phyloP scores from a whole-genome alignment of 768 basidiomycete genomes.

The Pleurotus tuoliensis region DNA sequence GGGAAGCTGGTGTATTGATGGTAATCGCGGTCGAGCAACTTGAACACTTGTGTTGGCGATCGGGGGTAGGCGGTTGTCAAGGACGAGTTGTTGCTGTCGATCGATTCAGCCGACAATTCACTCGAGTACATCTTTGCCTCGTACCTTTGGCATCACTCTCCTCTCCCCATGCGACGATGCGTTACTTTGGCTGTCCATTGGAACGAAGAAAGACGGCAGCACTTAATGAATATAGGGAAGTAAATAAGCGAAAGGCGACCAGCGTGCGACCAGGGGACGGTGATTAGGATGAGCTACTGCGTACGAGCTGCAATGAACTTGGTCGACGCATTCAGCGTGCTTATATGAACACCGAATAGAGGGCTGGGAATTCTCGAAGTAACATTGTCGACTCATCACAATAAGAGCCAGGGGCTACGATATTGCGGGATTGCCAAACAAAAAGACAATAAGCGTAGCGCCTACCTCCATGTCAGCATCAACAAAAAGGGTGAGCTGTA shows the following conservation, averaged over 20 bases:
- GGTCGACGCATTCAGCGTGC: background rate
- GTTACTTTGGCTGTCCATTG: background rate
- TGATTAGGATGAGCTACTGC: background rate
- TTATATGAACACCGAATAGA: background rate
- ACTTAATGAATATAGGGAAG: background rate
- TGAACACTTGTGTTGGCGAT: background rate
- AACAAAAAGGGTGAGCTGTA: no score
- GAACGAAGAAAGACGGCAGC: background rate
- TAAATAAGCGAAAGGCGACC: background rate
- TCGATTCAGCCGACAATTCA: background rate
- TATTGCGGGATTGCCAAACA: background rate
- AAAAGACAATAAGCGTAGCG: conserved; percentile 1
- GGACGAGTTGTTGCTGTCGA: background rate
- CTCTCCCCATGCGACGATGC: background rate
- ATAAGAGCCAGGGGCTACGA: background rate
- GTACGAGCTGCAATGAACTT: background rate
- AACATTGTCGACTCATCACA: background rate
- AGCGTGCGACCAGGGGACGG: conserved; percentile 1
- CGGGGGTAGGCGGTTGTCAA: conserved; percentile 1
- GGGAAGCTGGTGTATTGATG: conserved; percentile 1
- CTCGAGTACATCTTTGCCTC: background rate
- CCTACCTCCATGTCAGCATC: background rate
- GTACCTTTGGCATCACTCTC: background rate
- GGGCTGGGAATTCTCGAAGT: background rate
- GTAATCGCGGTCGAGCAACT: background rate